These are phyloP conservation scores for Rhodotorula babjevae DNA, from an alignment of 768 basidiomycete genomes.

Conservation along the genomic window DNA sequence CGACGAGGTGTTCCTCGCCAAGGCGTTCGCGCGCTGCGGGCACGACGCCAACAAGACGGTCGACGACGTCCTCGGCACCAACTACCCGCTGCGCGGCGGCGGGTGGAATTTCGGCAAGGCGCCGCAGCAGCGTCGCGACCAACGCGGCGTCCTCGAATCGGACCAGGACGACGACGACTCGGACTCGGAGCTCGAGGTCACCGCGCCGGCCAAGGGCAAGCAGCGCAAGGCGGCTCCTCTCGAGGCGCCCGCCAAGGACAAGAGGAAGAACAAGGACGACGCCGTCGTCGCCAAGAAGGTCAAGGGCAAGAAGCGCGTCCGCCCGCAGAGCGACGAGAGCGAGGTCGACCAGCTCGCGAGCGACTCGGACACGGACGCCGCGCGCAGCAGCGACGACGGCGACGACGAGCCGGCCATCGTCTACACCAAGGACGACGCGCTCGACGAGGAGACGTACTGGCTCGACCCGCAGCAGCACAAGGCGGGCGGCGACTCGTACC, in stretches of 20 bases:
- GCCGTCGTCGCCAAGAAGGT: neutral
- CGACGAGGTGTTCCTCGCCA: neutral
- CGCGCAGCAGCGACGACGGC: neutral
- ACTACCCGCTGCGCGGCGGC: neutral
- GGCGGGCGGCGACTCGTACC: neutral
- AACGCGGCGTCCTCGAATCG: neutral
- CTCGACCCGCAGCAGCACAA: neutral
- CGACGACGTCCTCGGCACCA: neutral
- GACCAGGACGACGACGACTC: neutral
- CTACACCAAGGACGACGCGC: neutral
- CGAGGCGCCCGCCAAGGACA: neutral
- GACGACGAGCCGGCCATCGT: neutral
- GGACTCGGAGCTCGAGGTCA: neutral
- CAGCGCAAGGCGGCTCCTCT: neutral
- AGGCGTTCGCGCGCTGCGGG: neutral
- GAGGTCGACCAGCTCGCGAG: constrained; percentile 14
- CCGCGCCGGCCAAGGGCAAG: neutral
- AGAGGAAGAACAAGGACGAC: neutral
- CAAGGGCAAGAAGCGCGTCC: neutral
- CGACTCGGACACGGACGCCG: neutral
- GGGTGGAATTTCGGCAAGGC: neutral
- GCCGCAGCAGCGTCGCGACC: no score
- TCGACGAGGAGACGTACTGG: neutral
- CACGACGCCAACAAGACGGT: neutral
- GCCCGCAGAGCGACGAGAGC: neutral